Percentiles rank a stretch among this genome's conserved stretches.
Conservation (phyloP, 441 rosid genomes). For the Dalechampia spathulata region DNA sequence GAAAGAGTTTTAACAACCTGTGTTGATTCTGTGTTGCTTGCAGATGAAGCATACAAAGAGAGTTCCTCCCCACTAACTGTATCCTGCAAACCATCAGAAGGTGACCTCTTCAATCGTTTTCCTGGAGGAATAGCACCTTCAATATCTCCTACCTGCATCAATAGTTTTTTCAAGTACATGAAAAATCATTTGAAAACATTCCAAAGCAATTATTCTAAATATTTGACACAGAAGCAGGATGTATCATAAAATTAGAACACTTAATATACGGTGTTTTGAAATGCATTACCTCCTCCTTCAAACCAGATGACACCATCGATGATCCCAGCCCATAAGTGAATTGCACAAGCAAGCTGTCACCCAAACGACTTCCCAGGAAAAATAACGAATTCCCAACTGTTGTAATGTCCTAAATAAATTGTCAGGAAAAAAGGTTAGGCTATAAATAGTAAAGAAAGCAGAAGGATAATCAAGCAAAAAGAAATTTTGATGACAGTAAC, state of each 20-base stretch:
- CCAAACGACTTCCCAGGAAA: conserved; percentile 91
- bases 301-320: conserved; percentile 47
- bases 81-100: conserved; percentile 93
- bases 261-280: no score
- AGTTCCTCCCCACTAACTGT: conserved; percentile 89
- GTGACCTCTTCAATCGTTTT: conserved; percentile 73
- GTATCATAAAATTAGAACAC: no score
- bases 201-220: no score
- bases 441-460: conserved; percentile 6
- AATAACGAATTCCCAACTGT: conserved; percentile 77
- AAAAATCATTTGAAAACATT: no score
- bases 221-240: no score
- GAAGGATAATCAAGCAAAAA: conserved; percentile 8
- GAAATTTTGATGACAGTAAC: conserved; percentile 25
- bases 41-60: conserved; percentile 68
- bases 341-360: conserved; percentile 98
- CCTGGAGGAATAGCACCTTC: conserved; percentile 72
- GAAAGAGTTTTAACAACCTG: conserved; percentile 48
- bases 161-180: conserved; percentile 4
- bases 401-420: conserved; percentile 63
- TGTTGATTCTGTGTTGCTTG: conserved; percentile 73
- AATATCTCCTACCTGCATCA: conserved; percentile 80
- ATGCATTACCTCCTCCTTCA: conserved; percentile 85
- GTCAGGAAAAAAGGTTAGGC: conserved; percentile 18
- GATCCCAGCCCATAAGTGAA: conserved; percentile 66